Evolutionary conservation across 2,329 filamentous ascomycete species (phyloP), one percentile per base, ranked within the genome.

Genomic region (Corynespora cassiicola): DNA sequence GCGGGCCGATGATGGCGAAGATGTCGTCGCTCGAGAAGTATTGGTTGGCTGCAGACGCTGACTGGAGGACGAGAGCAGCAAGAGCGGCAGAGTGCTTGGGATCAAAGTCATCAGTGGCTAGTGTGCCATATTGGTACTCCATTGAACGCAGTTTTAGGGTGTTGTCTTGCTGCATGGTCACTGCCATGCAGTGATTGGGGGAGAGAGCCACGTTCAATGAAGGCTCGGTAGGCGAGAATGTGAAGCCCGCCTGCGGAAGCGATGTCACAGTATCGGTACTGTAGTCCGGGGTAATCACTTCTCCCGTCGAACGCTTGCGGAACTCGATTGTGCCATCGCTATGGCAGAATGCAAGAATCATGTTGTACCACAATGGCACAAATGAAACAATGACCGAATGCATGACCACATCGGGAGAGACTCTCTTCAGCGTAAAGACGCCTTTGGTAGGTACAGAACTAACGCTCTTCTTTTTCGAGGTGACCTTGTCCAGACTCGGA

Each of bases 291-390:
- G 81, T 84, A 1, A 91, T 73, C 36, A 85, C 77, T 4, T 82
- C 76, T 79, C 95, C 86, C 0, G 82, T 87, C 31, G 80, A 76
- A 8, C 90, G 81, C 58, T 95, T 87, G 39, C 88, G 82, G 65
- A 92, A 88, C 52, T 94, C 85, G 3, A 95, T 75, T 0, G 84
- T 86, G 8, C 91, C 88, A 61, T 96, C 90, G 45, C 87, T 87
- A 54, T 88, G 88, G 17, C 80, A 79, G 42, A 96, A 75, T 19
- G 86, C 84, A 2, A 96, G 49, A 2, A 87, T 76, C 42, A 83
- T 89, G 31, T 87, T 86, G 43, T 86, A 82, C 53, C 87, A 86
- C 12, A 87, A 75, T 2, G 82, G 73, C 30, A 86, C 80, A 19
- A 94, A 73, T 0, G 81, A 80, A 24, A 96, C 68, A 1, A 91